Percentiles rank a stretch among this genome's conserved stretches.
phyloP scores from a whole-genome alignment of 2,329 filamentous ascomycete genomes.

The Ustilaginoidea virens region DNA sequence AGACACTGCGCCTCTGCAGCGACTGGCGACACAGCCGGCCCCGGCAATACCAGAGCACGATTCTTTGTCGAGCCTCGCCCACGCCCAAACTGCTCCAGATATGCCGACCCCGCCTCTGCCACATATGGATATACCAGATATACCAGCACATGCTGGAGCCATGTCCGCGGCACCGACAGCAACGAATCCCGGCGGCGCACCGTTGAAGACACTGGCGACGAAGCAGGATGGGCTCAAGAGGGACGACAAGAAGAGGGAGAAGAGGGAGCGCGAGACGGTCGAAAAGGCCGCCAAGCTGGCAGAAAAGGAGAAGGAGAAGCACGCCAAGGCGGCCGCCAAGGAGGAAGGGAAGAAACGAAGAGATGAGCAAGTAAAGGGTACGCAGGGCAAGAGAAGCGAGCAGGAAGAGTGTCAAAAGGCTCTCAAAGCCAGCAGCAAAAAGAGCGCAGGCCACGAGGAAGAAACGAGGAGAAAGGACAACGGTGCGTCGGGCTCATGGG shows the following conservation, averaged over 20 bases:
- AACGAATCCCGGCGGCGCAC: neutral
- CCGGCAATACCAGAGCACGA: conserved; percentile 31
- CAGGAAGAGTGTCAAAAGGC: conserved; percentile 47
- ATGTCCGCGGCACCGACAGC: conserved; percentile 6
- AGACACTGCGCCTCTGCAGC: conserved; percentile 29
- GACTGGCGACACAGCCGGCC: conserved; percentile 34
- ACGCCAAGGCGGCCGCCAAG: conserved; percentile 22
- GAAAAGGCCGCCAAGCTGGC: conserved; percentile 44
- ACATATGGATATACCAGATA: no score
- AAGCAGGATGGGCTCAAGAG: conserved; percentile 28
- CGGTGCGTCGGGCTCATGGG: conserved; percentile 22
- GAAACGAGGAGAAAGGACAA: conserved; percentile 22
- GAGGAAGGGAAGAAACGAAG: conserved; percentile 21
- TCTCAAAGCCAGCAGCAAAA: conserved; percentile 53
- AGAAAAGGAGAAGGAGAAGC: conserved; percentile 18
- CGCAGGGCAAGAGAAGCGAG: conserved; percentile 35
- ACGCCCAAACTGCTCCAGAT: conserved; percentile 48
- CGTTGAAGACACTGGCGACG: conserved; percentile 9
- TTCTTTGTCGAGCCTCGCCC: conserved; percentile 43
- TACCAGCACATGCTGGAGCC: no score
- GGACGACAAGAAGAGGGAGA: conserved; percentile 49
- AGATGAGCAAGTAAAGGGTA: conserved; percentile 40
- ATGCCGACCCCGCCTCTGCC: conserved; percentile 9
- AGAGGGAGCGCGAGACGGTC: conserved; percentile 46
- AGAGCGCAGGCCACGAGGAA: conserved; percentile 39